Conservation (phyloP, 2,329 filamentous ascomycete genomes). For the Torrubiella hemipterigena region DNA sequence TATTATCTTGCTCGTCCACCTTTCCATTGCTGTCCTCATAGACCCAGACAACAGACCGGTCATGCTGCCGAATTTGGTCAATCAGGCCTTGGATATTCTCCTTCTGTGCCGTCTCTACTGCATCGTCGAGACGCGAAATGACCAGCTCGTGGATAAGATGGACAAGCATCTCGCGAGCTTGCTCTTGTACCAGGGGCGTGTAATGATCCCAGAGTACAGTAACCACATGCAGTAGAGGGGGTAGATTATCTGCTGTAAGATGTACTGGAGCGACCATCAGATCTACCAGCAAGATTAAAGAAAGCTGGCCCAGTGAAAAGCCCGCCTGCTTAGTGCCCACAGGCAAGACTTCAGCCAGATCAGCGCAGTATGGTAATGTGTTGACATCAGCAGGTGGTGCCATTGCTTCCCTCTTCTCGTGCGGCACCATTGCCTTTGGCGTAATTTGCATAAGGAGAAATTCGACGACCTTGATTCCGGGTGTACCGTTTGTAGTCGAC, state of each 20-base stretch:
- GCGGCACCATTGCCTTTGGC: constrained; percentile 93
- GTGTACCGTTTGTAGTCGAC: constrained; percentile 60
- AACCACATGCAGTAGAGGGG: constrained; percentile 79
- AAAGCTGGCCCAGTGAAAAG: constrained; percentile 85
- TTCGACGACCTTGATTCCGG: constrained; percentile 85
- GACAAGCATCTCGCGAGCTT: constrained; percentile 94
- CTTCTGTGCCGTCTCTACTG: constrained; percentile 48
- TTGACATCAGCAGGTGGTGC: constrained; percentile 61
- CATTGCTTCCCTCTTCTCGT: constrained; percentile 61
- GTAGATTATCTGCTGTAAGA: constrained; percentile 65
- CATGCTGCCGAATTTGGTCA: constrained; percentile 74
- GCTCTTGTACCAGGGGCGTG: constrained; percentile 85
- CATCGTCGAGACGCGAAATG: constrained; percentile 64
- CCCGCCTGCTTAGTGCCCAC: constrained; percentile 85
- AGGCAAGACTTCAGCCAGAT: constrained; percentile 66
- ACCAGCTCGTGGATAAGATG: constrained; percentile 95
- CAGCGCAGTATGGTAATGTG: constrained; percentile 78
- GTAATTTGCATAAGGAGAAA: constrained; percentile 85
- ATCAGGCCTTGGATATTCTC: constrained; percentile 77
- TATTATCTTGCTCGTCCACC: constrained; percentile 59
- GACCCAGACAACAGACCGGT: constrained; percentile 76
- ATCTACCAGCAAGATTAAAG: constrained; percentile 87
- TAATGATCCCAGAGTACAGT: constrained; percentile 97
- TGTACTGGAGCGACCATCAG: constrained; percentile 88
- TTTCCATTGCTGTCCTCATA: constrained; percentile 88